Base-by-base conservation (phyloP, 805 yeast species). In the Naumovozyma baii region DNA sequence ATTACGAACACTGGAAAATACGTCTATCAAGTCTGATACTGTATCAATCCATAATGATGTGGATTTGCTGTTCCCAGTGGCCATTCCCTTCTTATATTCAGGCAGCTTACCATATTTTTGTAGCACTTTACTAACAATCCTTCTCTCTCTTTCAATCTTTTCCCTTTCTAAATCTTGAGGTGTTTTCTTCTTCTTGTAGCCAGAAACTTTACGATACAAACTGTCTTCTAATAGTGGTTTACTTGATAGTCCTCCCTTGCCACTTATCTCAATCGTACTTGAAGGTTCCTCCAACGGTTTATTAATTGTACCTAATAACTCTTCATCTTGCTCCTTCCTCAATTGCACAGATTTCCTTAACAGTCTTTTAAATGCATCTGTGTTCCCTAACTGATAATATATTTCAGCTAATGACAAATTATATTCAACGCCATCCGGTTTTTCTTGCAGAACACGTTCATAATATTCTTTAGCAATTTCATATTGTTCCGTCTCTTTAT, bases 331-430 rank as follows among this genome's bases (percentile, higher is more conserved):
- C 16, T 48, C 43, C 22, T 54, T 61, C 38, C 69, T 62, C 16
- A 63, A 61, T n/a, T 67, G 61, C 9, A 61, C 66, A 0, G 80
- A 82, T 44, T 78, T 81, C 16, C 64, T 64, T 39, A 80, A 62
- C 17, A 82, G 58, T 17, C 58, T 51, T 18, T 72, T 69, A 9
- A 86, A 79, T n/a, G 68, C 68, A 9, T 72, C 78, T 19, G 68
- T 65, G 33, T 79, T 78, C 13, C 78, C 81, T 12, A 78, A 57
- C 51, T 78, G 77, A 47, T 80, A 84, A 43, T 78, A 74, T 1
- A 86, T 76, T 61, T 92, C 97, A 0, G 92, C 94, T 18, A 92
- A 65, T 0, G 83, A 80, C 20, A 88, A 69, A 50, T 82, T 77
- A 9, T 80, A 74, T 44, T 87, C 95, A 25, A 83, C 62, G 49